Base-by-base conservation (phyloP, 2,329 filamentous ascomycete species). In the Fusarium tupiense region DNA sequence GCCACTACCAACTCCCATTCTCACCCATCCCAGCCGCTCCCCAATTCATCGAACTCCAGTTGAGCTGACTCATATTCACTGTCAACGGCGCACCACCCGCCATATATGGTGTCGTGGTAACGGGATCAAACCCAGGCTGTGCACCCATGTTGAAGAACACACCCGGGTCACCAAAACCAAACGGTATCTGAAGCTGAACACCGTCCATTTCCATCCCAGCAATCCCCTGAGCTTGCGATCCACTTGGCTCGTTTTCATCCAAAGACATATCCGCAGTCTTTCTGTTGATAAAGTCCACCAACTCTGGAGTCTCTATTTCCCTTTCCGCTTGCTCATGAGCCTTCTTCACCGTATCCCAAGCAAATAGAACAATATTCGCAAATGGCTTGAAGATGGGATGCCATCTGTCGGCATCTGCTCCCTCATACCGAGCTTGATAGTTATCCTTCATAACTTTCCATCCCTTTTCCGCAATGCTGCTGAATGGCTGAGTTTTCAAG, bases 401-500 rank as follows among this genome's bases (percentile, higher is more conserved):
- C 56, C 56, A 59, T n/a, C 56, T 37, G 3, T 59, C 56, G 3
- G 2, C 24, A 4, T 50, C 41, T 29, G 41, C 31, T 40, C 37
- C 8, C 11, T 40, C 6, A 12, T 6, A 20, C 35, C 66, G 33
- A 9, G 33, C 38, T 22, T 52, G 22, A 3, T 69, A 69, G 3
- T 69, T 69, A 0, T 69, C 64, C 16, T 69, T 40, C 66, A 69
- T 69, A 0, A 56, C 38, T 17, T 50, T 56, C 66, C 66, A 69
- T 1, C 37, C 58, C 3, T 12, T 40, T 3, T 69, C 57, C 0
- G 43, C 41, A 6, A 63, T 10, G 1, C 7, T n/a, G 14, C 37
- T 56, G 6, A 69, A 69, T 0, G 67, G 65, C 2, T 64, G 50
- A 0, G 38, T 40, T 22, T 73, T 77, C 17, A 86, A 52, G 8